Conservation (phyloP, 1,139 yeast species). For the Debaryomyces sp. region DNA sequence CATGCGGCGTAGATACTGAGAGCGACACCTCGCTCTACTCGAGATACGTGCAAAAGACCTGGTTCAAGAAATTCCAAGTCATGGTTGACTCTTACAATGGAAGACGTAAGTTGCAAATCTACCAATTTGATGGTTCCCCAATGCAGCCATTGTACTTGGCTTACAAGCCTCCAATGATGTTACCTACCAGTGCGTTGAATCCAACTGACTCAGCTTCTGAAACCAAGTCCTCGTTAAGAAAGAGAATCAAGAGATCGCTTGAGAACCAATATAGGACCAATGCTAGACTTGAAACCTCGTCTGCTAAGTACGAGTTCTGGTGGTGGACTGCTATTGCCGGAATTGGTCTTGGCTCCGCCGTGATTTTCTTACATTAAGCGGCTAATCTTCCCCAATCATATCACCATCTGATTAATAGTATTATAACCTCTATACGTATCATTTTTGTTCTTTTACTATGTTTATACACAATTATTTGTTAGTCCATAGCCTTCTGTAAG, state of each 20-base stretch:
- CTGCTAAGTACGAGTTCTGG: constrained; percentile 46
- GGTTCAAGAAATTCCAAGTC: constrained; percentile 60
- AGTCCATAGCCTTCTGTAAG: background rate
- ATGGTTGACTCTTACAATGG: constrained; percentile 81
- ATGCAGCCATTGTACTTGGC: constrained; percentile 90
- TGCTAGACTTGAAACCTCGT: constrained; percentile 54
- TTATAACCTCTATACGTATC: background rate
- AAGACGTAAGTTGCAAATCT: constrained; percentile 70
- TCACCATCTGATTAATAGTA: background rate
- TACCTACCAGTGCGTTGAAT: constrained; percentile 88
- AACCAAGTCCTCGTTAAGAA: constrained; percentile 43
- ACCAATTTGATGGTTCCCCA: constrained; percentile 78
- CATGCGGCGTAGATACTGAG: constrained; percentile 56
- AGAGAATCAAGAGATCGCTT: constrained; percentile 64
- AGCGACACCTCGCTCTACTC: constrained; percentile 60
- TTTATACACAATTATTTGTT: constrained; percentile 1
- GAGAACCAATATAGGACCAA: constrained; percentile 81
- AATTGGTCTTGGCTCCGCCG: constrained; percentile 28
- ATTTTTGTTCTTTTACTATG: background rate
- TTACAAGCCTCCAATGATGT: constrained; percentile 92
- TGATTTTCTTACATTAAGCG: constrained; percentile 21
- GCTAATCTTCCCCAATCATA: background rate
- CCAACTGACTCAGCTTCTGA: constrained; percentile 63
- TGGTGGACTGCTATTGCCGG: constrained; percentile 47
- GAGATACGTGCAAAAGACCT: constrained; percentile 70